Conservation (phyloP, 2,329 filamentous ascomycete species). For the Rosellinia necatrix region DNA sequence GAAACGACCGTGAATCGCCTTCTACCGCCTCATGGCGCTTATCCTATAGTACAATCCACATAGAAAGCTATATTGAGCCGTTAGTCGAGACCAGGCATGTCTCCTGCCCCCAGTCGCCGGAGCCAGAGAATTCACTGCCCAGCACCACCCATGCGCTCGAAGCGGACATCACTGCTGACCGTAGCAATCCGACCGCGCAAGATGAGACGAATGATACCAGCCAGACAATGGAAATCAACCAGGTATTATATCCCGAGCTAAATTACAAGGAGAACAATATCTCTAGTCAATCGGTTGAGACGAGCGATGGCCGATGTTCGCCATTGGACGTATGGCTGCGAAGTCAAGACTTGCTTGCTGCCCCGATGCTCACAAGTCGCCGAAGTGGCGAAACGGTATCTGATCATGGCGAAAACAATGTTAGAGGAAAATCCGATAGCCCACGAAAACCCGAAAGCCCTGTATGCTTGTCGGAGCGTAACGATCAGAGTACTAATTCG, state of each 20-base stretch:
- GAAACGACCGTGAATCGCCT: constrained; percentile 30
- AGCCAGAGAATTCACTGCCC: constrained; percentile 4
- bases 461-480: background rate
- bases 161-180: constrained; percentile 5
- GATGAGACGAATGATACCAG: constrained; percentile 9
- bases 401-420: constrained; percentile 10
- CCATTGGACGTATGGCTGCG: constrained; percentile 40
- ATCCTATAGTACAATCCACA: constrained; percentile 35
- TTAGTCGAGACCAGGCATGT: constrained; percentile 18
- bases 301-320: constrained; percentile 30
- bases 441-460: background rate
- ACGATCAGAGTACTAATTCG: background rate
- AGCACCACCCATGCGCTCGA: background rate
- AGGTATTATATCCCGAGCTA: background rate
- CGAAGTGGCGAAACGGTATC: constrained; percentile 27
- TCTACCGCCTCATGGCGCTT: constrained; percentile 39
- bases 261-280: constrained; percentile 9
- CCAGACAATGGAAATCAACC: constrained; percentile 5
- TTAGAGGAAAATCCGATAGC: background rate
- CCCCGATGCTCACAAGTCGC: constrained; percentile 30
- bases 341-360: constrained; percentile 34
- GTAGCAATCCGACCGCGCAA: constrained; percentile 6
- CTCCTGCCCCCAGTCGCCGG: constrained; percentile 16
- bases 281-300: constrained; percentile 19
- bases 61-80: constrained; percentile 32